Conservation (phyloP, 2,329 filamentous ascomycete species). For the Beauveria sp. region DNA sequence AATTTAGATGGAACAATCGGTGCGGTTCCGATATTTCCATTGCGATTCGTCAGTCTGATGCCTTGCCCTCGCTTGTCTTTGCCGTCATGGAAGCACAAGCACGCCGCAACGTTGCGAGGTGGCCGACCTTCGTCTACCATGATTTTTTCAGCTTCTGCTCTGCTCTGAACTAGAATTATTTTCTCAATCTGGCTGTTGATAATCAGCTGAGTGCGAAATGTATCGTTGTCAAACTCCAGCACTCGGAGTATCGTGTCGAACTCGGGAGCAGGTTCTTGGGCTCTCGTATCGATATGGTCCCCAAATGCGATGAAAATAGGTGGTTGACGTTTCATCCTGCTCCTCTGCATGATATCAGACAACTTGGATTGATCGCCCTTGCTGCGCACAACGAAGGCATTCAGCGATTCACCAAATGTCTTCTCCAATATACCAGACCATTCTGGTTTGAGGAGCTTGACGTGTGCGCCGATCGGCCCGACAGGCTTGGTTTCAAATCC, state of each 20-base stretch:
- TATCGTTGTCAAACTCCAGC: conserved; percentile 71
- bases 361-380: conserved; percentile 69
- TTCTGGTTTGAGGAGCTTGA: conserved; percentile 67
- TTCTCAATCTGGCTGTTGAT: conserved; percentile 81
- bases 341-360: conserved; percentile 53
- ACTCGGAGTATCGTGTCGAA: conserved; percentile 75
- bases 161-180: conserved; percentile 64
- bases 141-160: conserved; percentile 57
- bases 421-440: conserved; percentile 82
- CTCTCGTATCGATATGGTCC: conserved; percentile 26
- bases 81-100: conserved; percentile 60
- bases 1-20: conserved; percentile 40
- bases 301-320: conserved; percentile 32
- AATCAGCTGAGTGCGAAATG: conserved; percentile 74
- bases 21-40: conserved; percentile 33
- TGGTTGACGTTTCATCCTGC: conserved; percentile 42
- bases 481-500: conserved; percentile 67
- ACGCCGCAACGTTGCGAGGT: conserved; percentile 65
- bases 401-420: conserved; percentile 60
- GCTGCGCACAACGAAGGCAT: conserved; percentile 73
- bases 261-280: conserved; percentile 61
- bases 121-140: conserved; percentile 54
- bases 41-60: conserved; percentile 44
- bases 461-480: conserved; percentile 73
- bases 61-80: conserved; percentile 48